Percentiles rank a stretch among this genome's conserved stretches.
Conservation (phyloP, 164 flowering plant species). For the Brasenia schreberi region DNA sequence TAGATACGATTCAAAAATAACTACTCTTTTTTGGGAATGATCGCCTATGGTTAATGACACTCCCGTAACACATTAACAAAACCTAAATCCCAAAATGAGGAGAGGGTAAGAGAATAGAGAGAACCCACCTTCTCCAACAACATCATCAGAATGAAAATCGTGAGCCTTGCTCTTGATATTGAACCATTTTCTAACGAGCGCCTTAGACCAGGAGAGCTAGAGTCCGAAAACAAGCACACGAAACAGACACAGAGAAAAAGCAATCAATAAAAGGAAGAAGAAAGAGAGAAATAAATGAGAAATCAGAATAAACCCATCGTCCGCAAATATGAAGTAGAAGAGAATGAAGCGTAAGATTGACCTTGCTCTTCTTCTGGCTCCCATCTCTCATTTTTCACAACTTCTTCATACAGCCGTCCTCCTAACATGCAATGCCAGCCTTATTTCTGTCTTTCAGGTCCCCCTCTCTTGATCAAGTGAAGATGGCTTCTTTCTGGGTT, state of each 20-base stretch:
- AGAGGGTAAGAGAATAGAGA: background rate
- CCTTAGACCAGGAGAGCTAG: conserved; percentile 82
- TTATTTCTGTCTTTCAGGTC: background rate
- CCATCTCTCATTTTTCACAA: conserved; percentile 76
- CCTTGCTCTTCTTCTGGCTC: conserved; percentile 79
- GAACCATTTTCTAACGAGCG: conserved; percentile 74
- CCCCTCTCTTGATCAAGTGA: conserved; percentile 1
- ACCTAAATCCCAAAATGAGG: background rate
- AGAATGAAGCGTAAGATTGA: conserved; percentile 7
- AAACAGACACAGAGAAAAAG: background rate
- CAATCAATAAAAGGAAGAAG: conserved; percentile 1
- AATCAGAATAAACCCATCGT: background rate
- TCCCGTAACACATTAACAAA: too few species aligned
- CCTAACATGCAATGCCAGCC: conserved; percentile 3
- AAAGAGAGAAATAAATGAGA: conserved; percentile 2
- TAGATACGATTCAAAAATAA: background rate
- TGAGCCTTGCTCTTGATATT: conserved; percentile 71
- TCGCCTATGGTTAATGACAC: background rate
- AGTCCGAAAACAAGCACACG: conserved; percentile 5
- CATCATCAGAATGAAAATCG: conserved; percentile 64
- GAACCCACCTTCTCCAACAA: conserved; percentile 4
- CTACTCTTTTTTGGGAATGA: too few species aligned
- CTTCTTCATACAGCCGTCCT: conserved; percentile 43
- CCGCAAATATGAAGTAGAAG: background rate
- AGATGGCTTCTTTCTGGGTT: conserved; percentile 3